Evolutionary conservation across 1,284 basidiomycete genomes (phyloP).

Genomic region (Melampsora americana): DNA sequence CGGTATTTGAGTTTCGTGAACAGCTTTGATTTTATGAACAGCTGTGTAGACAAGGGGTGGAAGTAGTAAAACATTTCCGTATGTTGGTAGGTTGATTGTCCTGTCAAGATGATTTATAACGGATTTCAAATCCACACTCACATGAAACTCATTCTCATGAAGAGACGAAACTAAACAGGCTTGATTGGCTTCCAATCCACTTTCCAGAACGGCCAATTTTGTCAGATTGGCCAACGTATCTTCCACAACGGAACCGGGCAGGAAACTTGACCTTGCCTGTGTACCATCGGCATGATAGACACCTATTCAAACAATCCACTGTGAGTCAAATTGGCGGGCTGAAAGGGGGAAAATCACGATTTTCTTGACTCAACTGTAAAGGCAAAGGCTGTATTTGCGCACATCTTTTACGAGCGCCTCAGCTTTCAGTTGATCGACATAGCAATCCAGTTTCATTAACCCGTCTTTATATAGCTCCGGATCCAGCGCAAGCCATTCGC

Average conservation of each 20-base stretch:
- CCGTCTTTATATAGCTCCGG: not conserved
- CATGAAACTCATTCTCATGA: not conserved
- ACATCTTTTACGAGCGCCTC: not conserved
- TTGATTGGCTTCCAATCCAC: not conserved
- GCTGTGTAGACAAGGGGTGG: not conserved
- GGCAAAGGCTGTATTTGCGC: not conserved
- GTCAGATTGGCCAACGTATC: not conserved
- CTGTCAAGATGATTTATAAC: not conserved
- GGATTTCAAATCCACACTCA: not conserved
- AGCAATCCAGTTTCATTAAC: not conserved
- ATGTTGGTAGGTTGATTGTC: not conserved
- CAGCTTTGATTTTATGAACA: not conserved
- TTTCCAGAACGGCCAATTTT: not conserved
- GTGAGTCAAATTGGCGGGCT: not conserved
- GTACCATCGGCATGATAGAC: not conserved
- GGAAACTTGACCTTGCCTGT: constrained; percentile 2
- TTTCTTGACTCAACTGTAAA: not conserved
- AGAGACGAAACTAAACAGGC: not conserved
- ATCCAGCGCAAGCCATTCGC: not conserved
- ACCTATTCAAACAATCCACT: not conserved
- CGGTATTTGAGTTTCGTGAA: not conserved
- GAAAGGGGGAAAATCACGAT: not conserved
- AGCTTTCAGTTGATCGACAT: not conserved
- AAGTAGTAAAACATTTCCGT: not conserved
- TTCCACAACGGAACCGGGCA: not conserved